These are phyloP conservation scores for Lactarius hengduanensis DNA, from an alignment of 768 basidiomycete species.

Conservation along the genomic window DNA sequence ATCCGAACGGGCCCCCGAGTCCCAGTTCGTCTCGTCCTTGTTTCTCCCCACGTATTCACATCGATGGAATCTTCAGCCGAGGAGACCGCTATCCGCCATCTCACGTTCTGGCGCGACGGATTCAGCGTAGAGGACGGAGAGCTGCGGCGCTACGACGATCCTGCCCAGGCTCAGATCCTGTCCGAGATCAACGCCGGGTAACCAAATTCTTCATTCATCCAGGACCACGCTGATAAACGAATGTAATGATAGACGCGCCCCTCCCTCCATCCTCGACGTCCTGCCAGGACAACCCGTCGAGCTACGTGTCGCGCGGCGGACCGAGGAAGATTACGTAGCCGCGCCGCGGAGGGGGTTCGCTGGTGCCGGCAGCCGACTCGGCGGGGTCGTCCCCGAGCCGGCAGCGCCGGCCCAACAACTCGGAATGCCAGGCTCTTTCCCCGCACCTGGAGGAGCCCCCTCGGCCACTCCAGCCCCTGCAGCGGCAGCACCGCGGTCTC, in stretches of 20 bases:
- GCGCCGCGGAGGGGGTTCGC: conserved; percentile 54
- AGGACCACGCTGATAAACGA: background rate
- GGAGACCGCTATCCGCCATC: conserved; percentile 61
- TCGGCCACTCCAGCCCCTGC: conserved; percentile 26
- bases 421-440: conserved; percentile 64
- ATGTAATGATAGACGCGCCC: conserved; percentile 58
- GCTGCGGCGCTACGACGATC: conserved; percentile 80
- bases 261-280: conserved; percentile 73
- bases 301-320: conserved; percentile 70
- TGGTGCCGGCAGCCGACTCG: conserved; percentile 79
- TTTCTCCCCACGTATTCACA: conserved; percentile 8
- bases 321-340: conserved; percentile 66
- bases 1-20: conserved; percentile 49
- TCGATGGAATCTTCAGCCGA: conserved; percentile 30
- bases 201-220: conserved; percentile 21
- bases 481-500: conserved; percentile 2
- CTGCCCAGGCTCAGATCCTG: conserved; percentile 64
- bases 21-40: conserved; percentile 31
- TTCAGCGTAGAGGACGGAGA: conserved; percentile 90
- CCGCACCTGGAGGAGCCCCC: conserved; percentile 34
- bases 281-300: conserved; percentile 78
- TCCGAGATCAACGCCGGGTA: conserved; percentile 80
- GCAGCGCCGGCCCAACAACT: conserved; percentile 20
- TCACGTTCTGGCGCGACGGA: conserved; percentile 93
- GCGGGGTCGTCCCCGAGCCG: conserved; percentile 62